Conservation (phyloP, 495 filamentous ascomycete species). For the Cudoniella acicularis region DNA sequence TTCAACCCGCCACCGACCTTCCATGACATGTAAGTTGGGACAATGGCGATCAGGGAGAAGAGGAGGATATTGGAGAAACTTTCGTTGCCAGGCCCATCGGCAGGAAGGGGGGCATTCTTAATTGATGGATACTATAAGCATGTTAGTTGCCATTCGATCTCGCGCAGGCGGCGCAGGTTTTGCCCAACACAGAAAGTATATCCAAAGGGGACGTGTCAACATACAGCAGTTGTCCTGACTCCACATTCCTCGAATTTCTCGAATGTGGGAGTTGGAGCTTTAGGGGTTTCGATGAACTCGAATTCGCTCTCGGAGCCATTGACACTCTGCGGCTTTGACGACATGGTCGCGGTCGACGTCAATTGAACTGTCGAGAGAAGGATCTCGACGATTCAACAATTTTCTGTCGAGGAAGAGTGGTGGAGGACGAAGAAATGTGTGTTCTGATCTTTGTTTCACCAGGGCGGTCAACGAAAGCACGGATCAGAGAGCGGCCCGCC, state of each 20-base stretch:
- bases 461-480: neutral
- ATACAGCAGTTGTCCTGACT: slow-evolving; percentile 68
- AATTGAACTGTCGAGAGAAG: slow-evolving; percentile 8
- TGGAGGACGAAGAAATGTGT: neutral
- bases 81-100: slow-evolving; percentile 67
- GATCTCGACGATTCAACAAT: slow-evolving; percentile 11
- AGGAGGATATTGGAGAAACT: slow-evolving; percentile 66
- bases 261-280: slow-evolving; percentile 52
- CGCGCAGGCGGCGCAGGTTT: neutral
- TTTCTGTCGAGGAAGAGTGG: neutral
- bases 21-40: slow-evolving; percentile 66
- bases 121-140: slow-evolving; percentile 64
- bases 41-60: slow-evolving; percentile 48
- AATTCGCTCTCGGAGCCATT: slow-evolving; percentile 50
- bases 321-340: slow-evolving; percentile 24
- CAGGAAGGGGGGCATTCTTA: slow-evolving; percentile 76
- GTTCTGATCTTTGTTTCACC: neutral
- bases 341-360: slow-evolving; percentile 19
- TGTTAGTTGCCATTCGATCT: slow-evolving; percentile 27
- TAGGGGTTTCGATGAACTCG: slow-evolving; percentile 76
- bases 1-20: slow-evolving; percentile 68
- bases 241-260: slow-evolving; percentile 64
- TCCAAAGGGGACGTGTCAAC: slow-evolving; percentile 23
- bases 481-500: neutral
- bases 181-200: slow-evolving; percentile 1